Evolutionary conservation across 2,329 filamentous ascomycete genomes (phyloP).

Genomic region (Elsinoe australis): DNA sequence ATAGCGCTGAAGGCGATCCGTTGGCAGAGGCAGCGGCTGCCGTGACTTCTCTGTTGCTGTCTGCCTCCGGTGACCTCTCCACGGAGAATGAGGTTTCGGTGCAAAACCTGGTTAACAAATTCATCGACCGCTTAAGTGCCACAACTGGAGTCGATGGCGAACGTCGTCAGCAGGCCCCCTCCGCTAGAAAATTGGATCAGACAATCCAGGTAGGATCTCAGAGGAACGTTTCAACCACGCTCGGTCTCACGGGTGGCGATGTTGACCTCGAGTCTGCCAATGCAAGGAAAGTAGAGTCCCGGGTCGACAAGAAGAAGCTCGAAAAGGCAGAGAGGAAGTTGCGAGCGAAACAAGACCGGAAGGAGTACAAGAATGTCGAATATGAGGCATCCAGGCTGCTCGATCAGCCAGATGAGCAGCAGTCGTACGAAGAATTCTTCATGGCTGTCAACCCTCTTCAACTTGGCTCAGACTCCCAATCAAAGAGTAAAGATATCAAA

Average conservation of each 20-base stretch:
- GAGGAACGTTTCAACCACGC: conserved; percentile 89
- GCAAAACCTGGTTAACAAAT: conserved; percentile 76
- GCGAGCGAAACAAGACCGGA: conserved; percentile 96
- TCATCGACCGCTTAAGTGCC: conserved; percentile 72
- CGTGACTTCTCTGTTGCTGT: conserved; percentile 82
- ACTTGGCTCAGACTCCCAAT: conserved; percentile 57
- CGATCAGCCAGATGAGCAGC: conserved; percentile 69
- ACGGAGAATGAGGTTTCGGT: conserved; percentile 67
- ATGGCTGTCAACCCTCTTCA: conserved; percentile 98
- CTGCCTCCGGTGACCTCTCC: conserved; percentile 79
- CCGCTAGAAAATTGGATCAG: conserved; percentile 81
- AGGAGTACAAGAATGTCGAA: conserved; percentile 95
- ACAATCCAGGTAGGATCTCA: conserved; percentile 90
- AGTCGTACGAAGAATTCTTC: conserved; percentile 99
- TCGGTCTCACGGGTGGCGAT: conserved; percentile 73
- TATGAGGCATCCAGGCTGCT: conserved; percentile 91
- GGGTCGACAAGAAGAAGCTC: conserved; percentile 96
- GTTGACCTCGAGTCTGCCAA: conserved; percentile 95
- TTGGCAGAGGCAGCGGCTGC: conserved; percentile 74
- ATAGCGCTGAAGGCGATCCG: conserved; percentile 68
- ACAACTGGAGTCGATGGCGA: conserved; percentile 62
- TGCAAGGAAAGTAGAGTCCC: conserved; percentile 87
- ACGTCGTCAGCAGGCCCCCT: conserved; percentile 61
- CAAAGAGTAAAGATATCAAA: conserved; percentile 98
- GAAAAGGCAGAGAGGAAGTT: conserved; percentile 98